These are phyloP conservation scores for Kwoniella dejecticola DNA, from an alignment of 768 basidiomycete genomes.

Conservation along the genomic window DNA sequence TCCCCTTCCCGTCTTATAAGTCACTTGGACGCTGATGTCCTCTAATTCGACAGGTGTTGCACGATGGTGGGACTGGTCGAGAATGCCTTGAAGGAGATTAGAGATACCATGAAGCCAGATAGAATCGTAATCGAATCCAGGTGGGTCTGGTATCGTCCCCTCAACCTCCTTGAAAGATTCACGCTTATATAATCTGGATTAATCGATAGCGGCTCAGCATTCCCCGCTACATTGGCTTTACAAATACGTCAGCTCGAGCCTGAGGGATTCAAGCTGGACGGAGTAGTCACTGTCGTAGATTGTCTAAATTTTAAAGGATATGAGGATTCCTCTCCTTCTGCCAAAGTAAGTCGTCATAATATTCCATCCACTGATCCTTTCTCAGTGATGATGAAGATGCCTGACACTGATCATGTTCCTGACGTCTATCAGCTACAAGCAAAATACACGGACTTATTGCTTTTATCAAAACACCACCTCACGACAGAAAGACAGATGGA, in stretches of 20 bases:
- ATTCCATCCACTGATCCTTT: background rate
- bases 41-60: conserved; percentile 68
- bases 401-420: background rate
- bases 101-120: conserved; percentile 77
- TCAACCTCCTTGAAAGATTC: background rate
- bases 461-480: conserved; percentile 93
- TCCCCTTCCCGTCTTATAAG: background rate
- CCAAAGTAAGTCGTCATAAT: conserved; percentile 66
- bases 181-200: background rate
- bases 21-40: background rate
- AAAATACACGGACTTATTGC: conserved; percentile 88
- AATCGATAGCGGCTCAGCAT: conserved; percentile 78
- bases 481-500: conserved; percentile 75
- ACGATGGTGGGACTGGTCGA: conserved; percentile 95
- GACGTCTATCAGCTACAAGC: conserved; percentile 60
- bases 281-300: conserved; percentile 80
- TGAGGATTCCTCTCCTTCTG: conserved; percentile 87
- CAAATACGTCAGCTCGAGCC: conserved; percentile 88
- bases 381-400: background rate
- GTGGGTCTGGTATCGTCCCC: conserved; percentile 59
- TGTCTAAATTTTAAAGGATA: conserved; percentile 84
- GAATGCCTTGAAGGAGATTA: conserved; percentile 82
- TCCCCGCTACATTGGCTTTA: conserved; percentile 91
- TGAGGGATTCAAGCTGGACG: conserved; percentile 80
- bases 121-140: conserved; percentile 95